Evolutionary conservation across 2,329 filamentous ascomycete genomes (phyloP).

Genomic region (Arthrobotrys musiformis): DNA sequence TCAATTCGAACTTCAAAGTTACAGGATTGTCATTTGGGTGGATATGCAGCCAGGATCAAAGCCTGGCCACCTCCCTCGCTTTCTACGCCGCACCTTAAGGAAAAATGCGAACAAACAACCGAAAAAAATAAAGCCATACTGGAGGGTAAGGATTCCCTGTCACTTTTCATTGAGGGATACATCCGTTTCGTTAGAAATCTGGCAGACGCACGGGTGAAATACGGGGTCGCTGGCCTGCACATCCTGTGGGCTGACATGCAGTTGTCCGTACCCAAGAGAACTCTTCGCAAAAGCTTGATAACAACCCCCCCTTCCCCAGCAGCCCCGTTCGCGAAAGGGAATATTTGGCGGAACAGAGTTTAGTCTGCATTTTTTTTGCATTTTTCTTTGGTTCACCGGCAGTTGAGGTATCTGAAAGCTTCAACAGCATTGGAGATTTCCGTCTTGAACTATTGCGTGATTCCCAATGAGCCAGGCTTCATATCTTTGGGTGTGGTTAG

Average conservation of each 20-base stretch:
- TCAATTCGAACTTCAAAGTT: background rate
- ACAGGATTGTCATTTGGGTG: background rate
- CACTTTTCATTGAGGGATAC: conserved; percentile 12
- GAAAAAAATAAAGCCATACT: too few relatives aligned
- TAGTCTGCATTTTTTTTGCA: background rate
- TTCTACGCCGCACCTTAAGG: conserved; percentile 32
- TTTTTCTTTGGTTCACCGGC: background rate
- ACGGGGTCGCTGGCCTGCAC: conserved; percentile 18
- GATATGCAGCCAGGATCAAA: background rate
- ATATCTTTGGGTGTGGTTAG: conserved; percentile 26
- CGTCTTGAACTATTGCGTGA: background rate
- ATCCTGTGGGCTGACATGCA: conserved; percentile 47
- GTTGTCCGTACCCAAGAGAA: background rate
- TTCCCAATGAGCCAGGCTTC: background rate
- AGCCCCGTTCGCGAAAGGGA: background rate
- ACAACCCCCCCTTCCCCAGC: background rate
- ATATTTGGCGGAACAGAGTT: background rate
- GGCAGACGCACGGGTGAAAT: background rate
- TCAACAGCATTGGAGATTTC: background rate
- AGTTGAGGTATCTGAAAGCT: background rate
- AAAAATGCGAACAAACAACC: conserved; percentile 12
- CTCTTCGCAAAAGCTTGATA: conserved; percentile 6
- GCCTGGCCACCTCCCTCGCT: background rate
- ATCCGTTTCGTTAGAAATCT: conserved; percentile 35
- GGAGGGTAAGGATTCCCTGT: conserved; percentile 25